These are phyloP conservation scores for Solanum hybrid DNA, from an alignment of 305 asterid species.

Conservation along the genomic window DNA sequence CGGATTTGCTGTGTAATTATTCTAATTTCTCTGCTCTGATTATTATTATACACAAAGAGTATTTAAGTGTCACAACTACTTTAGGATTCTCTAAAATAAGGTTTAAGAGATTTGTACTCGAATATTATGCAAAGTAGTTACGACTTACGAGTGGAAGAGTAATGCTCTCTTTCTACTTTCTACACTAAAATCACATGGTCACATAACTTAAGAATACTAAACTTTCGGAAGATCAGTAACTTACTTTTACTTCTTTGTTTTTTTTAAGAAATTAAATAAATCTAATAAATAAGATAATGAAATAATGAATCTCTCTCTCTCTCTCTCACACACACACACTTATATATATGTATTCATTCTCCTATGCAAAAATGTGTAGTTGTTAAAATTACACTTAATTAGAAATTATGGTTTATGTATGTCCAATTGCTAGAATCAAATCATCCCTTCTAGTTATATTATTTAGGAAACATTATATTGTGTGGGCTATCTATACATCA, in stretches of 20 bases:
- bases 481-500: background rate
- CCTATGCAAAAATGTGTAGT: background rate
- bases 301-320: background rate
- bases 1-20: background rate
- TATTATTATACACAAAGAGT: background rate
- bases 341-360: too few species aligned
- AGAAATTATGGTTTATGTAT: background rate
- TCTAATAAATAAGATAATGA: background rate
- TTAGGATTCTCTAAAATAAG: background rate
- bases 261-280: background rate
- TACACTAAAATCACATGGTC: background rate
- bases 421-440: background rate
- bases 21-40: background rate
- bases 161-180: background rate
- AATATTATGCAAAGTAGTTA: background rate
- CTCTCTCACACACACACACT: background rate
- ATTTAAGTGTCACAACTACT: background rate
- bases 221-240: background rate
- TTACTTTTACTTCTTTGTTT: background rate
- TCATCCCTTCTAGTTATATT: background rate
- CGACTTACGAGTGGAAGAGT: background rate
- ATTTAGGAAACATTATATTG: background rate
- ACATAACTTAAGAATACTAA: background rate
- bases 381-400: background rate
- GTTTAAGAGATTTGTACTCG: background rate